Percentiles rank a stretch among this genome's conserved stretches.
Evolutionary conservation across 2,329 filamentous ascomycete species (phyloP).

Genomic region (Pestalotiopsis sp.): DNA sequence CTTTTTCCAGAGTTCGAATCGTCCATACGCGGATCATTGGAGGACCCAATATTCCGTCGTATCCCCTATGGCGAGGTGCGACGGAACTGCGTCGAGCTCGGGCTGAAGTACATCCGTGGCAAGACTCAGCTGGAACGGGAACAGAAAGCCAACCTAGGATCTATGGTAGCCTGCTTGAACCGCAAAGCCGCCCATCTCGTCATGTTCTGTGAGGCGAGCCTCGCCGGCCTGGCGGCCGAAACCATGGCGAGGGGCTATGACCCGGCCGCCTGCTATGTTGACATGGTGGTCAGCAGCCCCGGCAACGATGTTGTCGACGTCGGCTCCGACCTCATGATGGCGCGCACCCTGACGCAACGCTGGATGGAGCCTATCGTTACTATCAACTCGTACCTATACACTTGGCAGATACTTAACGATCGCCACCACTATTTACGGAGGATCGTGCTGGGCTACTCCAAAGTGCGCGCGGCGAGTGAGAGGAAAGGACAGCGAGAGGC

Average conservation of each 20-base stretch:
- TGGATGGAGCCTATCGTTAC: conserved; percentile 23
- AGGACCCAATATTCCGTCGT: conserved; percentile 3
- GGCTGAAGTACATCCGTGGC: conserved; percentile 23
- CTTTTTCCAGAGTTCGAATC: conserved; percentile 21
- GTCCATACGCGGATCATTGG: conserved; percentile 11
- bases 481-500: conserved; percentile 18
- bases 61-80: conserved; percentile 13
- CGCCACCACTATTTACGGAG: conserved; percentile 11
- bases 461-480: background rate
- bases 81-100: conserved; percentile 10
- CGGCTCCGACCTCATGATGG: conserved; percentile 17
- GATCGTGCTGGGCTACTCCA: background rate
- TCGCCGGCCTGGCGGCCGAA: conserved; percentile 43
- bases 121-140: conserved; percentile 23
- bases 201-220: conserved; percentile 29
- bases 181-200: conserved; percentile 21
- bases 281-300: conserved; percentile 25
- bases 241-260: conserved; percentile 24
- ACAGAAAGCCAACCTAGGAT: conserved; percentile 16
- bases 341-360: conserved; percentile 23
- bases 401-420: conserved; percentile 27
- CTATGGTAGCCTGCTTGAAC: conserved; percentile 19
- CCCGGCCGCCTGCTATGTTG: conserved; percentile 21
- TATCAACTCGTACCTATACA: conserved; percentile 24
- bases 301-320: conserved; percentile 15